Conservation (phyloP, 495 filamentous ascomycete genomes). For the Daldinia caldariorum region DNA sequence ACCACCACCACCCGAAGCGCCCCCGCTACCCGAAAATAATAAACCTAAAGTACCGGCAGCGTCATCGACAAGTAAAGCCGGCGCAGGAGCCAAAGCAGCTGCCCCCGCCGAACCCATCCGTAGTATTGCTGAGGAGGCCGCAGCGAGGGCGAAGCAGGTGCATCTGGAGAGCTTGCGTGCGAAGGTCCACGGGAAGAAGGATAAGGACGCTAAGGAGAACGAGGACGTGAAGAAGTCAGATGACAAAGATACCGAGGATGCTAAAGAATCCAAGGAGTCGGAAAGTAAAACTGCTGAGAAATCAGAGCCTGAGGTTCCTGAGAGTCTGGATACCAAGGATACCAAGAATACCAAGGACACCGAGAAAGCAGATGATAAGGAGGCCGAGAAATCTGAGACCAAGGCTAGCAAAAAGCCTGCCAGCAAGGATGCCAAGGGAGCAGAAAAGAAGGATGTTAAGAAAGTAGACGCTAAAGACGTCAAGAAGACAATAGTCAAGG, state of each 20-base stretch:
- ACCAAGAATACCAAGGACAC: conserved; percentile 11
- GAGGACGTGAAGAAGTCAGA: conserved; percentile 39
- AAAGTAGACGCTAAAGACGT: not conserved
- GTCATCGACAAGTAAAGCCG: conserved; percentile 28
- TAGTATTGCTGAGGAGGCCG: conserved; percentile 76
- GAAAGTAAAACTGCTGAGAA: conserved; percentile 10
- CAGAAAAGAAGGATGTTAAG: conserved; percentile 9
- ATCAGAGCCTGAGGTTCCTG: not conserved
- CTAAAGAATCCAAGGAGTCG: conserved; percentile 5
- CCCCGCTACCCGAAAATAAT: conserved; percentile 40
- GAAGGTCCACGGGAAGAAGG: conserved; percentile 52
- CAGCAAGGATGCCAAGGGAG: not conserved
- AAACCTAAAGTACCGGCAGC: conserved; percentile 24
- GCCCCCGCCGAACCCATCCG: conserved; percentile 58
- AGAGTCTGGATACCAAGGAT: not conserved
- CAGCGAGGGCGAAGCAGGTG: conserved; percentile 67
- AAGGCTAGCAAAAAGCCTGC: not conserved
- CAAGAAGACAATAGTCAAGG: not conserved
- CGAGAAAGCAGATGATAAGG: conserved; percentile 20
- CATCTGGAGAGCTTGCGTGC: conserved; percentile 56
- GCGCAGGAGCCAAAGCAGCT: conserved; percentile 26
- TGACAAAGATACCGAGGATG: conserved; percentile 41
- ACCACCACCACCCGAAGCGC: conserved; percentile 32
- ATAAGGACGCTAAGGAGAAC: conserved; percentile 46
- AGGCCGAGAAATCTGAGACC: not conserved